Percentiles rank a stretch among this genome's conserved stretches.
These are phyloP conservation scores for Ceraceosorus guamensis DNA, from an alignment of 1,284 basidiomycete genomes.

Conservation along the genomic window DNA sequence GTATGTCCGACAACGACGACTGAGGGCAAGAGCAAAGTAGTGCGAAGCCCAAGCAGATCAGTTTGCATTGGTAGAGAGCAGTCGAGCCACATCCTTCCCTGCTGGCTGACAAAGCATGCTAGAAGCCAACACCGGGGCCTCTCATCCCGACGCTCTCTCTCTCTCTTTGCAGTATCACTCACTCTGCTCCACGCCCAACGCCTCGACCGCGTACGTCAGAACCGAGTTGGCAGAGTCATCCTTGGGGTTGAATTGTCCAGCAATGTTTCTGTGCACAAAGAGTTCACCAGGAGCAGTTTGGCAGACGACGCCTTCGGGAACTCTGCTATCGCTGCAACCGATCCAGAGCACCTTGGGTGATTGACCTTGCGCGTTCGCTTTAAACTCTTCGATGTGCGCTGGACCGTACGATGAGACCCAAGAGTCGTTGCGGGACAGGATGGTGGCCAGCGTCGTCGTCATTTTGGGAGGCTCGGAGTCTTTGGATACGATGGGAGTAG, in stretches of 20 bases:
- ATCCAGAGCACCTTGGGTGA: conserved; percentile 69
- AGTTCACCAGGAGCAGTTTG: conserved; percentile 43
- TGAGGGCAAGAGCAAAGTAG: conserved; percentile 38
- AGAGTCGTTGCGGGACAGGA: conserved; percentile 26
- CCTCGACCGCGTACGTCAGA: conserved; percentile 70
- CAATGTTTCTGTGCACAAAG: conserved; percentile 49
- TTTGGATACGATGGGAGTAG: too few species aligned
- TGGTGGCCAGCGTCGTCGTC: too few species aligned
- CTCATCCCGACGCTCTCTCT: too few species aligned
- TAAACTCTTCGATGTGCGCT: conserved; percentile 60
- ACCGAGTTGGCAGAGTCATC: conserved; percentile 74
- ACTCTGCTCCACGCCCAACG: conserved; percentile 76
- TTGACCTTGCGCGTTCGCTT: conserved; percentile 61
- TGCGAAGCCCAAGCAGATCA: not conserved
- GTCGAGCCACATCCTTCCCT: not conserved
- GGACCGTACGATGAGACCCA: conserved; percentile 23
- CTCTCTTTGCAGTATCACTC: too few species aligned
- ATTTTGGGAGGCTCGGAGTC: too few species aligned
- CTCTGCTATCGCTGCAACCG: conserved; percentile 49
- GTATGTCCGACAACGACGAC: conserved; percentile 59
- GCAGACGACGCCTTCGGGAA: conserved; percentile 53
- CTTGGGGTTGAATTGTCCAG: conserved; percentile 59
- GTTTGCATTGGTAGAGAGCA: not conserved
- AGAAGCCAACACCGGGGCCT: too few species aligned
- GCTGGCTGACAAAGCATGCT: too few species aligned